Evolutionary conservation across 805 yeast species (phyloP), one percentile per base, ranked within the genome.

Genomic region (Starmerella kuoi): DNA sequence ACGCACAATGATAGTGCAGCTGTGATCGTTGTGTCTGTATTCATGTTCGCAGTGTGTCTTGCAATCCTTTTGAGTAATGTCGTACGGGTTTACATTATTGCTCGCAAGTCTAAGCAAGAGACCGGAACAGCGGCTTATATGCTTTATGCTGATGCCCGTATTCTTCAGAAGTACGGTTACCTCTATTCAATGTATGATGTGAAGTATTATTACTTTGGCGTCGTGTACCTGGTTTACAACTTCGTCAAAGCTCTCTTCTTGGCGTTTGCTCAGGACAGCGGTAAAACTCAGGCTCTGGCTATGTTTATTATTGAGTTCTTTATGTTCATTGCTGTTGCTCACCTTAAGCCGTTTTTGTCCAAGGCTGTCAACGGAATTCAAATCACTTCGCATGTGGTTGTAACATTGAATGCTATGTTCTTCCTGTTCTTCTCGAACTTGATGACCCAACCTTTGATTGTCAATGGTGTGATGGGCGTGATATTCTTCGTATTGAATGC

Each of bases 101-200:
- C 93, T 27, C 67, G 63, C 44, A 57, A 59, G 42, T 85, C 95
- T 0, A 64, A 76, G 34, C 55, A 59, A 23, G 61, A 67, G 38
- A 77, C 73, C 57, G 74, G 78, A 38, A 86, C 88, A 51, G 87
- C 95, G 0, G 95, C 95, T 17, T 94, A 88, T 37, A 61, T 84
- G 44, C 65, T 87, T 41, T 87, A 85, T 55, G 94, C 95, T 45
- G 81, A 87, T 55, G 68, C 76, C 35, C 63, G 65, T 23, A 69
- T 84, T 26, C 70, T 86, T 57, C 73, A 77, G 65, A 79, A 79
- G 57, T 86, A 79, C 57, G 95, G 95, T 0, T 87, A 79, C 62
- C 74, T 86, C 55, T 87, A 86, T 63, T 81, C 94, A 14, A 85
- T 84, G 86, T 86, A 79, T 61, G 73, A 74, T 49, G 93, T 95